Base-by-base conservation (phyloP, 306 rosid species). In the Urtica urens region DNA sequence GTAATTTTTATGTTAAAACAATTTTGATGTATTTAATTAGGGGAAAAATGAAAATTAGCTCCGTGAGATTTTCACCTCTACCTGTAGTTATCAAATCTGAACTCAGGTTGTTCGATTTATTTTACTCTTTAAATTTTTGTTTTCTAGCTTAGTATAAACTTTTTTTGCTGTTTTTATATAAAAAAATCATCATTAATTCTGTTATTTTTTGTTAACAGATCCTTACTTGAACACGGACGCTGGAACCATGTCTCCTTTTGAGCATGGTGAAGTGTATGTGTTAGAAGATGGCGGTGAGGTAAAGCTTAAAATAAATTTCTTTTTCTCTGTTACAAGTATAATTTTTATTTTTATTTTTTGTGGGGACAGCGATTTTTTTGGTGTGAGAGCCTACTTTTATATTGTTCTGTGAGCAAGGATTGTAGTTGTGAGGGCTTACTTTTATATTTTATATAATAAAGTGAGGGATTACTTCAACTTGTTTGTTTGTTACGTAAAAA, bases 261-360 rank as follows among this genome's bases (percentile, higher is more conserved):
- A 87, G 77, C 96, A 87, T 56, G 96, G 96, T 17, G 96, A 87
- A 68, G 96, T 87, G 42, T 87, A 47, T 55, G 96, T 87, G 39
- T 68, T 87, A 57, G 96, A 87, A 46, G 96, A 87, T 64, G 96
- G 96, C 37, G 96, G 96, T 33, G 96, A 87, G 94, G 96, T 87
- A 80, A 46, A 46, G 24, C 19, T n/a, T n/a, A n/a, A n/a, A n/a
- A n/a, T n/a, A n/a, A 26, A 27, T 35, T 20, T 3, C 46, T 11
- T 2, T 10, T 46, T 41, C 11, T 30, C 46, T 20, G 52, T 44
- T 26, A 2, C 45, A 15, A 2, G 17, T 22, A 19, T 6, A 13
- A 29, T 23, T 40, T 21, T 18, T 14, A 2, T 29, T 3, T 18
- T 50, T 38, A 14, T 7, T 10, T 34, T 34, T 14, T 13, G 44